A percentile compares a stretch with the other conserved stretches of the same genome.
Conservation (phyloP, 2,329 filamentous ascomycete genomes). For the Juglanconis sp. region DNA sequence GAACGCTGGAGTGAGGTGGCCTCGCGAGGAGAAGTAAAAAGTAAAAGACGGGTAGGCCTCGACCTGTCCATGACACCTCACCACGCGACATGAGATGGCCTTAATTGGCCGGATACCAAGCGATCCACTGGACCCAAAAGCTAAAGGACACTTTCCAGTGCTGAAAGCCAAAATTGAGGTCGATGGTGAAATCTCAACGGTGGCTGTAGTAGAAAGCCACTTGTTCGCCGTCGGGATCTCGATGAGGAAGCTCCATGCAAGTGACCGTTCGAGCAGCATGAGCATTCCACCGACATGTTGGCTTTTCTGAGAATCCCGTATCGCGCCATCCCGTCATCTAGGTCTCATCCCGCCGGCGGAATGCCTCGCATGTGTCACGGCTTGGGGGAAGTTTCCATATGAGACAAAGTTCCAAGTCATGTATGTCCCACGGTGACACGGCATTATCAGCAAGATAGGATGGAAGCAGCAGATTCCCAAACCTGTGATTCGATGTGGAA, state of each 20-base stretch:
- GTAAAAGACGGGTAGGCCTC: too few relatives aligned
- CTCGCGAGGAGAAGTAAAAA: too few relatives aligned
- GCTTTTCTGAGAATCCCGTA: neutral
- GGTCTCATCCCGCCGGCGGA: neutral
- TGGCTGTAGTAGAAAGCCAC: too few relatives aligned
- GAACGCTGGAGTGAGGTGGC: too few relatives aligned
- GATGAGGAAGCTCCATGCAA: neutral
- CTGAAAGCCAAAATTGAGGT: neutral
- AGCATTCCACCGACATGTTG: neutral
- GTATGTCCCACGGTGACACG: neutral
- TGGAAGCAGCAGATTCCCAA: neutral
- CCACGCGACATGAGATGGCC: too few relatives aligned
- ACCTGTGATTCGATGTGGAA: too few relatives aligned
- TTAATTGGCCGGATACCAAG: too few relatives aligned
- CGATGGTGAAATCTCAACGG: neutral
- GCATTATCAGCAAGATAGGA: neutral
- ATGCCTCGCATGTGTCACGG: neutral
- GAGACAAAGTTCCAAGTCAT: neutral
- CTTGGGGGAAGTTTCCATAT: neutral
- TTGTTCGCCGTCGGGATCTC: neutral
- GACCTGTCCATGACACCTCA: too few relatives aligned
- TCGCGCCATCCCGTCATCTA: neutral
- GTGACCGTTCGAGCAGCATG: neutral
- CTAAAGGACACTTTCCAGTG: neutral
- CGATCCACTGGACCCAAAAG: neutral